Evolutionary conservation across 257 asterid genomes (phyloP).

Genomic region (Agastache rugosa): DNA sequence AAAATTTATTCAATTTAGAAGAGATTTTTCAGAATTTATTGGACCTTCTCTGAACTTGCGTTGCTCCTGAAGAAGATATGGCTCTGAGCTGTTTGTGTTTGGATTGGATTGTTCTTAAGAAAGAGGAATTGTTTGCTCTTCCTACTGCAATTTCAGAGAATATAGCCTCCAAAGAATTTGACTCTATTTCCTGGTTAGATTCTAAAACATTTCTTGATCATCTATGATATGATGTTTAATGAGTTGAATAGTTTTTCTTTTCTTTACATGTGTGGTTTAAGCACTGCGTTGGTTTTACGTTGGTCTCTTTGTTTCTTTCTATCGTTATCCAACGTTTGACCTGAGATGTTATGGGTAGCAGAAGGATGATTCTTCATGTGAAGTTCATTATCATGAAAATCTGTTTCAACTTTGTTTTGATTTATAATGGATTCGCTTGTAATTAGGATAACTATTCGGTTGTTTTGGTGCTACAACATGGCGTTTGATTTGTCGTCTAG

Average conservation of each 20-base stretch:
- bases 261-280: not conserved
- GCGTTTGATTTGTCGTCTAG: not conserved
- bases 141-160: constrained; percentile 1
- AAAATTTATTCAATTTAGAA: not conserved
- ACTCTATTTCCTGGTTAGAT: not conserved
- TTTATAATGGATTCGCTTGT: not conserved
- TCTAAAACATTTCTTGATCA: not conserved
- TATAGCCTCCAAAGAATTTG: not conserved
- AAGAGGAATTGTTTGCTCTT: constrained; percentile 17
- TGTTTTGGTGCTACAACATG: not conserved
- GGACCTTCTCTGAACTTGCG: not conserved
- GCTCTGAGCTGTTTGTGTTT: not conserved
- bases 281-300: not conserved
- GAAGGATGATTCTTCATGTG: not conserved
- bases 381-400: not conserved
- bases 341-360: not conserved
- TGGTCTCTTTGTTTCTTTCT: not conserved
- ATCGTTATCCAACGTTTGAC: not conserved
- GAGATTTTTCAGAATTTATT: not conserved
- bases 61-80: not conserved
- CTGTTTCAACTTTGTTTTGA: not conserved
- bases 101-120: not conserved
- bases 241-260: not conserved
- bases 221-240: not conserved
- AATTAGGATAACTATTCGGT: not conserved